Evolutionary conservation across 148 eudicot species (phyloP).

Genomic region (Amaranthus cruentus): DNA sequence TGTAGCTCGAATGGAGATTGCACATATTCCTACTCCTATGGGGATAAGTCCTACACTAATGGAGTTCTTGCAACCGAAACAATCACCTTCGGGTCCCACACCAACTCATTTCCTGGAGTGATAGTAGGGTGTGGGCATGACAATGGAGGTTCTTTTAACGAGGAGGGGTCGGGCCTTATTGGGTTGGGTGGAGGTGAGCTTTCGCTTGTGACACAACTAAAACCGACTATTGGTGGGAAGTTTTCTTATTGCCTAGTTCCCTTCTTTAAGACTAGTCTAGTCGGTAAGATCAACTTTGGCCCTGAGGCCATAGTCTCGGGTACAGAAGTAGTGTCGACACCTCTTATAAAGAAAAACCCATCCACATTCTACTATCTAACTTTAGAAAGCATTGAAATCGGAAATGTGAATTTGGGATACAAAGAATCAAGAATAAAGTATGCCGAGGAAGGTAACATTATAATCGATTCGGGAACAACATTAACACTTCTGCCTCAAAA

Average conservation of each 20-base stretch:
- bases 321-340: conserved; percentile 32
- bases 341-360: conserved; percentile 19
- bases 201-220: conserved; percentile 41
- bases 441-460: conserved; percentile 35
- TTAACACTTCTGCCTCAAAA: conserved; percentile 30
- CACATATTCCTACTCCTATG: conserved; percentile 22
- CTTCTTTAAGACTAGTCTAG: background rate
- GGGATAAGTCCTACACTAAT: conserved; percentile 24
- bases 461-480: conserved; percentile 56
- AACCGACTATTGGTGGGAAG: conserved; percentile 29
- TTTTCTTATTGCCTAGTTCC: conserved; percentile 50
- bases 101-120: conserved; percentile 15
- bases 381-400: conserved; percentile 34
- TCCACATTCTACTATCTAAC: conserved; percentile 31
- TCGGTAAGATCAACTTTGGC: conserved; percentile 40
- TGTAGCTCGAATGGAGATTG: conserved; percentile 17
- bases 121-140: conserved; percentile 46
- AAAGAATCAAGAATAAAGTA: background rate
- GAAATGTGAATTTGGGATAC: conserved; percentile 3
- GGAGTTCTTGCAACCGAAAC: conserved; percentile 37
- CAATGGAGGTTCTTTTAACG: conserved; percentile 33
- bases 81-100: conserved; percentile 23
- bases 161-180: conserved; percentile 35
- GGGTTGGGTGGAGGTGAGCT: conserved; percentile 43
- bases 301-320: conserved; percentile 27